These are phyloP conservation scores for Pyrenophora tritici-repentis DNA, from an alignment of 2,329 filamentous ascomycete species.

Conservation along the genomic window DNA sequence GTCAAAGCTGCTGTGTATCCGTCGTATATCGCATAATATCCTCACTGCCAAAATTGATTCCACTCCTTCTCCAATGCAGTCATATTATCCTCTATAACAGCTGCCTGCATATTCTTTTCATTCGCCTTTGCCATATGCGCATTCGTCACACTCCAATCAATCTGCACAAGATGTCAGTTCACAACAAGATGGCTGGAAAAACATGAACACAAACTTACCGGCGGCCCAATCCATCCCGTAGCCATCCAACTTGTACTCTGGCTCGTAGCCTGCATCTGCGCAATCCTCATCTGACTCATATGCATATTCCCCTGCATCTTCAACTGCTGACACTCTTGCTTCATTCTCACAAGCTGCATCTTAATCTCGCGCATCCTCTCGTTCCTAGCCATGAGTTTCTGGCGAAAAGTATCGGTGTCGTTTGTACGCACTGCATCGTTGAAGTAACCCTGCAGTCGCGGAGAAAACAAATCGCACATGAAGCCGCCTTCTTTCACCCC, in stretches of 20 bases:
- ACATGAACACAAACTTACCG: slow-evolving; percentile 2
- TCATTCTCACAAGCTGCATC: slow-evolving; percentile 15
- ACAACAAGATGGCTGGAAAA: neutral
- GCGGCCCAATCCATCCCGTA: slow-evolving; percentile 6
- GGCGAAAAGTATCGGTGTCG: slow-evolving; percentile 9
- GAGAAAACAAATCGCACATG: slow-evolving; percentile 23
- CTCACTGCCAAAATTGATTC: slow-evolving; percentile 15
- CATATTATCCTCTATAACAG: slow-evolving; percentile 17
- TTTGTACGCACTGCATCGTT: slow-evolving; percentile 12
- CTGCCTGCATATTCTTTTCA: slow-evolving; percentile 20
- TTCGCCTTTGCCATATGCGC: slow-evolving; percentile 17
- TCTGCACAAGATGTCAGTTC: neutral
- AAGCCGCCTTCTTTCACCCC: slow-evolving; percentile 7
- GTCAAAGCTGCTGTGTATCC: too few relatives aligned
- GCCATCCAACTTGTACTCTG: neutral
- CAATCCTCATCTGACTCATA: slow-evolving; percentile 15
- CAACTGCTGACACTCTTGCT: slow-evolving; percentile 15
- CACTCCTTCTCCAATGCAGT: slow-evolving; percentile 20
- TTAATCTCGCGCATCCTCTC: slow-evolving; percentile 17
- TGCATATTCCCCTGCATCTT: slow-evolving; percentile 15
- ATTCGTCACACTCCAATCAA: slow-evolving; percentile 16
- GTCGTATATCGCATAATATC: neutral
- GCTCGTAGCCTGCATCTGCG: slow-evolving; percentile 8
- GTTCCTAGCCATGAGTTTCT: slow-evolving; percentile 12
- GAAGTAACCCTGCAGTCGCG: slow-evolving; percentile 20